Conservation (phyloP, 2,329 filamentous ascomycete species). For the Hypoxylon sp. region DNA sequence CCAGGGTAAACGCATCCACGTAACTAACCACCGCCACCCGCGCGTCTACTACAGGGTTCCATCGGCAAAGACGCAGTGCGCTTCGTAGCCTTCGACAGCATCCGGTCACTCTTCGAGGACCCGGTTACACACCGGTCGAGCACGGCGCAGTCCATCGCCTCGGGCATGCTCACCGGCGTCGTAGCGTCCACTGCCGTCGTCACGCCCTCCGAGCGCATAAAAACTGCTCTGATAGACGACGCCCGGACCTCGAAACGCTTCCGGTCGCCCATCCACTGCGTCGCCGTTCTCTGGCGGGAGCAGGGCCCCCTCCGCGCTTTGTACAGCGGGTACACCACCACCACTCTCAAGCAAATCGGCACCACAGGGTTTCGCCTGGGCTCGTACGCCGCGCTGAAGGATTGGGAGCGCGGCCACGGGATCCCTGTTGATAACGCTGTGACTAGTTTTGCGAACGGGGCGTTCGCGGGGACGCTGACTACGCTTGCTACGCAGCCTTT, state of each 20-base stretch:
- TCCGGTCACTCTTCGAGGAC: slow-evolving; percentile 67
- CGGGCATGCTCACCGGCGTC: slow-evolving; percentile 71
- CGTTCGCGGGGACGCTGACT: slow-evolving; percentile 56
- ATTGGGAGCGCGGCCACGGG: slow-evolving; percentile 53
- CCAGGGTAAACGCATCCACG: slow-evolving; percentile 3
- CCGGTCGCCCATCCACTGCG: slow-evolving; percentile 64
- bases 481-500: slow-evolving; percentile 70
- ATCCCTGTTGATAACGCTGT: slow-evolving; percentile 52
- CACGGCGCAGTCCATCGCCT: slow-evolving; percentile 65
- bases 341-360: slow-evolving; percentile 72
- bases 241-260: slow-evolving; percentile 58
- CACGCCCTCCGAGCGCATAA: slow-evolving; percentile 73
- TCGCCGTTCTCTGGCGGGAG: slow-evolving; percentile 62
- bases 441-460: slow-evolving; percentile 58
- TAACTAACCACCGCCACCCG: slow-evolving; percentile 5
- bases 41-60: slow-evolving; percentile 59
- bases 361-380: slow-evolving; percentile 74
- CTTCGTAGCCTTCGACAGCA: slow-evolving; percentile 73
- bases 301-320: slow-evolving; percentile 65
- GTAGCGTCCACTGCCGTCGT: slow-evolving; percentile 70
- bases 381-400: slow-evolving; percentile 73
- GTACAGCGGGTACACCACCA: slow-evolving; percentile 71
- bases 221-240: slow-evolving; percentile 74
- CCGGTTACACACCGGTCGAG: slow-evolving; percentile 66
- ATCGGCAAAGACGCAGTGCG: slow-evolving; percentile 73